phyloP scores from a whole-genome alignment of 2,329 filamentous ascomycete genomes.

The Botryotinia convoluta region DNA sequence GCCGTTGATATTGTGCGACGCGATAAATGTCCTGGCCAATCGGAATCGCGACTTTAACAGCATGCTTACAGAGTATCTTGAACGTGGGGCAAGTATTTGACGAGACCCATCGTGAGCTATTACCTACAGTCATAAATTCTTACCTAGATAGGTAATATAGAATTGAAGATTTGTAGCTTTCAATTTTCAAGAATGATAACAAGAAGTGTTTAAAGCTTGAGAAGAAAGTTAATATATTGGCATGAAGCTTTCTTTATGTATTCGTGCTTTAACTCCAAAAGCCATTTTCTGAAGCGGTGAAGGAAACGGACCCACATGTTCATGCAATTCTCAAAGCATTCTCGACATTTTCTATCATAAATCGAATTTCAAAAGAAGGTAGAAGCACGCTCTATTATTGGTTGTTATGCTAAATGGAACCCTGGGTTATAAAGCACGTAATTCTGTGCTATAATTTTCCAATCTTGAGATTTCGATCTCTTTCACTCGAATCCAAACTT shows the following conservation, averaged over 20 bases:
- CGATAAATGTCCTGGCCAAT: not conserved
- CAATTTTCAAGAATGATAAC: not conserved
- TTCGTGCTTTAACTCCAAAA: not conserved
- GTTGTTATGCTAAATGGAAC: not conserved
- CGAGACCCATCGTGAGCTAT: not conserved
- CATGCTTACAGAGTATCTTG: not conserved
- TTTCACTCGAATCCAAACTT: not conserved
- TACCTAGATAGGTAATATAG: not conserved
- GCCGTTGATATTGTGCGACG: not conserved
- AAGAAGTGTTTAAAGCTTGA: not conserved
- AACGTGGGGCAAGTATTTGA: slow-evolving; percentile 12
- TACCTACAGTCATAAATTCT: not conserved
- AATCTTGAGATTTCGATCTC: not conserved
- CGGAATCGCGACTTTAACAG: not conserved
- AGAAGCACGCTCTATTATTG: not conserved
- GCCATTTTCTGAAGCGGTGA: slow-evolving; percentile 6
- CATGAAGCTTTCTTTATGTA: slow-evolving; percentile 1
- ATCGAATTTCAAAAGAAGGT: not conserved
- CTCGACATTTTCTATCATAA: slow-evolving; percentile 2
- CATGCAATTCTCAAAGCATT: not conserved
- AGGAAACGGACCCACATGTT: not conserved
- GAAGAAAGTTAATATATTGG: not conserved
- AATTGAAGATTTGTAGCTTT: not conserved
- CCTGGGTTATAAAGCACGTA: not conserved
- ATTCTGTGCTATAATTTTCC: no score